phyloP scores from a whole-genome alignment of 352 stramenopile genomes.

The Phytophthora idaei region DNA sequence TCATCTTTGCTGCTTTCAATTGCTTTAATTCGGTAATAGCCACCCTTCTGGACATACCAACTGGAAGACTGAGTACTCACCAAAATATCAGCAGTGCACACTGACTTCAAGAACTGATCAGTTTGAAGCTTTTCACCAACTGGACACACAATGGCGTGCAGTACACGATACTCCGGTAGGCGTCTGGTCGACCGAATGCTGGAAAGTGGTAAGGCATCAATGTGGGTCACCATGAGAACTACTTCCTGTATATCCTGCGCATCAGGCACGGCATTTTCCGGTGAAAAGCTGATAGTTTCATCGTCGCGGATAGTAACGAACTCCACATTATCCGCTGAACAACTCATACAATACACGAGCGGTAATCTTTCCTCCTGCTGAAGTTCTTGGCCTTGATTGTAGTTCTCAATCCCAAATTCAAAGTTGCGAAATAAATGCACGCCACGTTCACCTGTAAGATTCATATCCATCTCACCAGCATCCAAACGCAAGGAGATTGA shows the following conservation, averaged over 20 bases:
- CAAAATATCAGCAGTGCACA: slow-evolving; percentile 38
- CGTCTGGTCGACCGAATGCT: slow-evolving; percentile 6
- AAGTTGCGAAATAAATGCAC: slow-evolving; percentile 44
- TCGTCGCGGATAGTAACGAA: slow-evolving; percentile 30
- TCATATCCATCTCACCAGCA: not conserved
- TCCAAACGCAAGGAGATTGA: slow-evolving; percentile 37
- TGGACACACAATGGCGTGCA: slow-evolving; percentile 43
- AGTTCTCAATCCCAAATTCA: slow-evolving; percentile 40
- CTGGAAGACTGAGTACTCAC: slow-evolving; percentile 24
- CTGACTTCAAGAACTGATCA: slow-evolving; percentile 15
- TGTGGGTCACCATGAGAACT: slow-evolving; percentile 37
- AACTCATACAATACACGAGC: slow-evolving; percentile 31
- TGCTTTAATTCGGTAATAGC: slow-evolving; percentile 40
- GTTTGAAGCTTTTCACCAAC: slow-evolving; percentile 11
- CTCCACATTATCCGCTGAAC: slow-evolving; percentile 27
- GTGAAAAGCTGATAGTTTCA: slow-evolving; percentile 5
- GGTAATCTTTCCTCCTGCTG: slow-evolving; percentile 19
- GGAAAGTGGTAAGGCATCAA: slow-evolving; percentile 31
- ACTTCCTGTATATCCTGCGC: slow-evolving; percentile 11
- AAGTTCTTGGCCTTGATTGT: slow-evolving; percentile 10
- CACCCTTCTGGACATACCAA: slow-evolving; percentile 45
- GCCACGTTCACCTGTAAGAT: slow-evolving; percentile 12
- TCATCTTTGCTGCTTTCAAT: slow-evolving; percentile 9
- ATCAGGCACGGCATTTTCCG: not conserved
- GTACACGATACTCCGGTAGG: slow-evolving; percentile 41